Base-by-base conservation (phyloP, 2,329 filamentous ascomycete genomes). In the Nemania diffusa region DNA sequence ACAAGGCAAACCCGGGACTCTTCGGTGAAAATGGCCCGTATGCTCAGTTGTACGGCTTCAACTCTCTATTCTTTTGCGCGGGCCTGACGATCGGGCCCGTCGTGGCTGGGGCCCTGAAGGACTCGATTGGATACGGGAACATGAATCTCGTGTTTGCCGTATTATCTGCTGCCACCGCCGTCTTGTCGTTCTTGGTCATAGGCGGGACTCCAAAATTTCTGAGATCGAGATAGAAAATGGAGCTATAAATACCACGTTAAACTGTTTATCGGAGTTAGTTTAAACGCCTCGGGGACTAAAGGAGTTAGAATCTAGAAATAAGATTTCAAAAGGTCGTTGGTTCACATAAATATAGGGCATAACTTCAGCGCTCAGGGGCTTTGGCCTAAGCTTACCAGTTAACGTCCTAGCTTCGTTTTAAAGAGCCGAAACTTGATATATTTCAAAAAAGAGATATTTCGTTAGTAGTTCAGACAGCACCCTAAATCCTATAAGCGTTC, bases 31-130 rank as follows among this genome's bases (percentile, higher is more conserved):
- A 84, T 4, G 85, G 86, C 0, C 88, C 88, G 0, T 90, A 90
- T 73, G 88, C 88, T 1, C 89, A 91, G 76, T 80, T 91, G 0
- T 91, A 90, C 74, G 88, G 86, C 2, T 79, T 91, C 65, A 89
- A 87, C 71, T 87, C 84, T n/a, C 84, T 90, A 81, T 82, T 88
- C 0, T 91, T 89, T 75, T 86, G 84, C 66, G 78, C 81, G 0
- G 89, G 90, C 0, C 77, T 91, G 58, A 85, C 88, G 0, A 60
- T 90, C 5, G 90, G 90, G 0, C 89, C 89, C 0, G 74, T 90
- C 15, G 75, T 88, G 57, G 85, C 84, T 7, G 88, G 88, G 0
- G 74, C 73, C 9, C 71, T 89, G 70, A 85, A 82, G 70, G 81
- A 86, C 46, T 74, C 67, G 0, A 79, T 88, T 65, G 86, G 87